Evolutionary conservation across 768 basidiomycete species (phyloP).

Genomic region (Tulasnella sp.): DNA sequence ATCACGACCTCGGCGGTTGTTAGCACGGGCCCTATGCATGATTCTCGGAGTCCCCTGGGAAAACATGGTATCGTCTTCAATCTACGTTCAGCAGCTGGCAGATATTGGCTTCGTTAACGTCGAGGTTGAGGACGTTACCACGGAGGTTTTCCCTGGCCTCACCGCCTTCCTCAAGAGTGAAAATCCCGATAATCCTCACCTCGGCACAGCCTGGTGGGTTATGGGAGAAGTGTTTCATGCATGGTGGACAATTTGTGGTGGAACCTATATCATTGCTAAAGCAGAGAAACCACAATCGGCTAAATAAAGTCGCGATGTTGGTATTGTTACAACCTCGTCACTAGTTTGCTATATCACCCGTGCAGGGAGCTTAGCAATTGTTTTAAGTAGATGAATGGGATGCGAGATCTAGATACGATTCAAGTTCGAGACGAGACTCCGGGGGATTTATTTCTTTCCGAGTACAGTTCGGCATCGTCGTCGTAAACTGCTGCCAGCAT

Average conservation of each 20-base stretch:
- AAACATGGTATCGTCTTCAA: constrained; percentile 43
- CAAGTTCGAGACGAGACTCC: background rate
- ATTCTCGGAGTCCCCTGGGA: constrained; percentile 40
- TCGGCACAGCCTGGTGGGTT: constrained; percentile 38
- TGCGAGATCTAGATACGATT: background rate
- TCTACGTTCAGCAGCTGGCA: constrained; percentile 41
- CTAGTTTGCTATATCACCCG: too few species aligned
- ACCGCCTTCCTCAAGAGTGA: constrained; percentile 40
- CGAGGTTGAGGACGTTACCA: constrained; percentile 48
- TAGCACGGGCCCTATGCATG: constrained; percentile 29
- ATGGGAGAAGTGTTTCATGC: constrained; percentile 30
- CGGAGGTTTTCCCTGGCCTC: constrained; percentile 54
- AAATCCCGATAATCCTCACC: background rate
- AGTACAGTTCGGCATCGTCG: background rate
- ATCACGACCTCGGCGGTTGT: background rate
- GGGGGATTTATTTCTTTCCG: background rate
- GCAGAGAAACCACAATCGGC: constrained; percentile 10
- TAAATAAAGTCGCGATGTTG: too few species aligned
- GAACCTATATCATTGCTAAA: constrained; percentile 18
- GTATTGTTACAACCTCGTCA: too few species aligned
- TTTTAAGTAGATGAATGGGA: too few species aligned
- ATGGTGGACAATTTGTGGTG: constrained; percentile 21
- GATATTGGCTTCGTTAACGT: constrained; percentile 48
- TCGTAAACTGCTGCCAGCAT: background rate
- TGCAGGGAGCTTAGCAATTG: too few species aligned